Base-by-base conservation (phyloP, 2,329 filamentous ascomycete species). In the Diplocarpon rosae region DNA sequence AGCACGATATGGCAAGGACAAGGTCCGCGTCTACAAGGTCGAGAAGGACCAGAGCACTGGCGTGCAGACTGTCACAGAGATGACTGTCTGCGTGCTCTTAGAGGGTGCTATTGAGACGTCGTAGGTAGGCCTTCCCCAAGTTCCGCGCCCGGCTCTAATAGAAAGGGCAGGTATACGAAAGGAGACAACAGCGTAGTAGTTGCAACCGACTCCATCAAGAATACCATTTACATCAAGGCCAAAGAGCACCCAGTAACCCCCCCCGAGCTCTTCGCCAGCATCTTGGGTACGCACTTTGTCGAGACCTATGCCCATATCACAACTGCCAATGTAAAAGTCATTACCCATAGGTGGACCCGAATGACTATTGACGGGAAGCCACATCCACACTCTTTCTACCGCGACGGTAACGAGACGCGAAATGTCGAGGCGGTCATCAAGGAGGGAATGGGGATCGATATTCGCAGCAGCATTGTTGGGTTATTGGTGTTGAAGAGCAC, bases 141-240 rank as follows among this genome's bases (percentile, higher is more conserved):
- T 24, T 24, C 7, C 7, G 20, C 20, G 20, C 20, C 20, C 27
- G 37, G 15, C 35, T 59, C 46, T 63, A 32, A 51, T 30, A 31
- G 29, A 31, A 43, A 37, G 14, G 16, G 59, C 51, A 93, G 86
- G 53, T 98, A 95, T 74, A 98, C 90, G 50, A 66, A 76, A 61
- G 90, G 87, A 57, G 89, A 98, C 71, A 98, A 98, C 74, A 85
- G 82, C 59, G 85, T 93, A 53, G 79, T 98, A 47, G 90, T 98
- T 49, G 88, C 92, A 52, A 98, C 92, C 49, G 92, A 98, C 67
- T 90, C 88, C 20, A 94, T 96, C 70, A 98, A 98, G 72, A 95
- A 98, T 69, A 96, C 85, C 58, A 81, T 85, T 62, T 95, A 92
- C 72, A 88, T 98, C 68, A 83, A 86, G 62, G 90, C 92, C 61